A percentile compares a stretch with the other conserved stretches of the same genome.
These are phyloP conservation scores for Plectosphaerella sp. DNA, from an alignment of 2,329 filamentous ascomycete species.

Conservation along the genomic window DNA sequence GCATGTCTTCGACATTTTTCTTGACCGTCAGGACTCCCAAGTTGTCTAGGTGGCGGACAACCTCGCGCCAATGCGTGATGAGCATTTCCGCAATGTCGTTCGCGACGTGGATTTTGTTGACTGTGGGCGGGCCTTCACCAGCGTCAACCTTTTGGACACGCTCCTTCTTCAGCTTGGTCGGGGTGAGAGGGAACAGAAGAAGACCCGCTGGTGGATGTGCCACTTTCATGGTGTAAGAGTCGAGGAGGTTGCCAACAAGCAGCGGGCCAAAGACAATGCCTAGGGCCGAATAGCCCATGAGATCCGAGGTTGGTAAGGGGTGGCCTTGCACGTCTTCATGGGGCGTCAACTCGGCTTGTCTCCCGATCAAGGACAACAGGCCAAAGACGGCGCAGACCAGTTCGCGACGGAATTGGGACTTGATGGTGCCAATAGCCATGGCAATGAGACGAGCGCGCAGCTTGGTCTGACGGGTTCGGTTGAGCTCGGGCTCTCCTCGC, in stretches of 20 bases:
- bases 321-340: conserved; percentile 47
- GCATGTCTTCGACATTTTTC: conserved; percentile 9
- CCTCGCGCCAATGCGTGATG: conserved; percentile 60
- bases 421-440: conserved; percentile 55
- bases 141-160: conserved; percentile 25
- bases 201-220: conserved; percentile 35
- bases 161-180: conserved; percentile 38
- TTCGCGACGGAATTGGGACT: conserved; percentile 55
- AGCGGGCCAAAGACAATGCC: conserved; percentile 64
- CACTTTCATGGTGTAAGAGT: conserved; percentile 44
- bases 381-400: conserved; percentile 66
- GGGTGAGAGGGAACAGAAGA: conserved; percentile 35
- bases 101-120: conserved; percentile 55
- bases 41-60: conserved; percentile 55
- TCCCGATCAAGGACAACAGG: conserved; percentile 56
- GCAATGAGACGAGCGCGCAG: conserved; percentile 62
- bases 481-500: conserved; percentile 44
- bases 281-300: conserved; percentile 61
- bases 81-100: conserved; percentile 62
- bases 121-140: conserved; percentile 20
- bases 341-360: conserved; percentile 48
- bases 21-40: conserved; percentile 28
- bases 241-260: conserved; percentile 53
- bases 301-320: conserved; percentile 49
- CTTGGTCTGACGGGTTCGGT: conserved; percentile 48